Evolutionary conservation across 2,329 filamentous ascomycete species (phyloP), one percentile per base, ranked within the genome.

Genomic region (Mycocentrospora acerina): DNA sequence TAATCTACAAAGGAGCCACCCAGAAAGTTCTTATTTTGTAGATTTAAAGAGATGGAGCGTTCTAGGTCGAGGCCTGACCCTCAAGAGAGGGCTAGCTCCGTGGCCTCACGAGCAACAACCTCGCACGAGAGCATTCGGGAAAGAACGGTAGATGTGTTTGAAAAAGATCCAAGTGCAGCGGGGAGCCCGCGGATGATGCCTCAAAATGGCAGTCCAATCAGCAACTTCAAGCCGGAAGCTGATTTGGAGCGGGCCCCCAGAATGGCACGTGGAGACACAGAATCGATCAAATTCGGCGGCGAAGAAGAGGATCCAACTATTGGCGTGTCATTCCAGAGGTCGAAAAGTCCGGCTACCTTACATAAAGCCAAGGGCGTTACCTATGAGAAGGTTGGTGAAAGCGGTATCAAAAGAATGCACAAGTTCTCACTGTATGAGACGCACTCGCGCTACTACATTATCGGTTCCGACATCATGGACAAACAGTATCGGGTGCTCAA

Each of bases 391-490:
- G 67, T 70, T 34, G 68, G 68, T 3, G 70, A 72, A 34, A 66
- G 65, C 27, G 69, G 69, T 3, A 61, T 71, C 27, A 67, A 68
- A 46, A 62, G 67, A 34, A 95, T 98, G 89, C 90, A 96, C 73
- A 94, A 93, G 60, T 97, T 95, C 68, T 93, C 88, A n/a, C 73
- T 98, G 15, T 97, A 98, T 68, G 93, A 98, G 72, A 98, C 93
- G 3, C 87, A 88, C 10, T 89, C 85, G 38, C 81, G 89, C 35
- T 98, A 93, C 68, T 98, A 96, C 66, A 85, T 98, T 49, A 89
- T 97, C 13, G 93, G 93, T 11, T 86, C 88, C 35, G 93, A 98
- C 63, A 82, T 95, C 39, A 84, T 89, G 53, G 93, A 97, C 66
- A 85, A 81, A 57, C 82, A 86, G 17, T 97, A 93, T 67, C 83